These are phyloP conservation scores for Euphorbia neoarborescens DNA, from an alignment of 441 rosid genomes.

Conservation along the genomic window DNA sequence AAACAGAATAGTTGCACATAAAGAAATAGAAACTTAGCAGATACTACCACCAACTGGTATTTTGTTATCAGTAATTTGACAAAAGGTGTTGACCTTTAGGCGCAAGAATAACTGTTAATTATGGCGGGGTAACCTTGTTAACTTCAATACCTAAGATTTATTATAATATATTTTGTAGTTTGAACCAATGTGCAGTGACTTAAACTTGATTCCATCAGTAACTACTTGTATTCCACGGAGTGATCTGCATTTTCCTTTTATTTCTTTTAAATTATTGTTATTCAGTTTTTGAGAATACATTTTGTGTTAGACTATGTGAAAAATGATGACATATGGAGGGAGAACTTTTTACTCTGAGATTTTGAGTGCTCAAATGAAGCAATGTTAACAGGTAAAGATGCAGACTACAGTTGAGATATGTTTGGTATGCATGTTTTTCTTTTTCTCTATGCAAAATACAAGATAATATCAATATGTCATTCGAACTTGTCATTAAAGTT, in stretches of 20 bases:
- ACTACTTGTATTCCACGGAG: background rate
- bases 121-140: background rate
- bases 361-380: background rate
- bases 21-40: background rate
- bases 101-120: background rate
- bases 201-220: background rate
- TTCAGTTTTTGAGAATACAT: background rate
- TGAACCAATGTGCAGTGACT: background rate
- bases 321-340: background rate
- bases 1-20: background rate
- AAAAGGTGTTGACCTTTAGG: background rate
- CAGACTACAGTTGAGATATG: background rate
- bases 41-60: background rate
- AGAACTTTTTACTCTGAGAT: background rate
- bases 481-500: background rate
- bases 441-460: background rate
- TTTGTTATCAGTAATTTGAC: background rate
- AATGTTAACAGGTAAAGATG: background rate
- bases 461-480: background rate
- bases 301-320: background rate
- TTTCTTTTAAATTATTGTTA: background rate
- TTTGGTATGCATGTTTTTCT: background rate
- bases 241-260: background rate
- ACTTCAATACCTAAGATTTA: background rate
- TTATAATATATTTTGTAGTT: background rate